Conservation (phyloP, 2,329 filamentous ascomycete species). For the Neopestalotiopsis sp. region DNA sequence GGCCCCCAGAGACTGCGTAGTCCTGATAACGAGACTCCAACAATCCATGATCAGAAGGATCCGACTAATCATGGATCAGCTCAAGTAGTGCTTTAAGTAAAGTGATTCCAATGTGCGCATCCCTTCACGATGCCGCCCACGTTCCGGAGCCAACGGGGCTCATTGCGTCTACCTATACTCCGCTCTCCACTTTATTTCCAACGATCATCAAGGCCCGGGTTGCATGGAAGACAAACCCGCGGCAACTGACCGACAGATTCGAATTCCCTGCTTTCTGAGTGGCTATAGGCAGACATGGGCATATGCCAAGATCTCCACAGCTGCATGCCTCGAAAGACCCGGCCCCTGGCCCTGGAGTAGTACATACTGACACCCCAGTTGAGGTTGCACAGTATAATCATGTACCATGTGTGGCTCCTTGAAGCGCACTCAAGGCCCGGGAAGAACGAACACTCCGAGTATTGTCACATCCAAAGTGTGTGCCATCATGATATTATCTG, state of each 20-base stretch:
- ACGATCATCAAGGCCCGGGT: neutral
- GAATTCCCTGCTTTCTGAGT: constrained; percentile 3
- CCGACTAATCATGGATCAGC: too few relatives aligned
- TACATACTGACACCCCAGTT: neutral
- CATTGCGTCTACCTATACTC: neutral
- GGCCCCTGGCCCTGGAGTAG: neutral
- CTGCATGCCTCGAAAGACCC: neutral
- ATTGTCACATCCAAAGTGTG: neutral
- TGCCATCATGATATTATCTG: too few relatives aligned
- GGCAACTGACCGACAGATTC: constrained; percentile 14
- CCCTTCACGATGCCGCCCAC: neutral
- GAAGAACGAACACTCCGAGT: neutral
- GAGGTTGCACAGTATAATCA: neutral
- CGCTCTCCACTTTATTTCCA: neutral
- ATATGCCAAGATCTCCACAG: constrained; percentile 4
- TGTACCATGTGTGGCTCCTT: neutral
- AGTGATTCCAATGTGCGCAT: neutral
- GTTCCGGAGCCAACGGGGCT: neutral
- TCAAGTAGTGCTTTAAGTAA: neutral
- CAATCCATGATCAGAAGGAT: neutral
- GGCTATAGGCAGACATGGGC: neutral
- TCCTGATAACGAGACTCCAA: neutral
- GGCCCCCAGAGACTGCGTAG: too few relatives aligned
- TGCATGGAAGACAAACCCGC: neutral
- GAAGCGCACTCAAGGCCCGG: neutral